A percentile compares a stretch with the other conserved stretches of the same genome.
Conservation (phyloP, 2,329 filamentous ascomycete species). For the Sporothrix schenckii region DNA sequence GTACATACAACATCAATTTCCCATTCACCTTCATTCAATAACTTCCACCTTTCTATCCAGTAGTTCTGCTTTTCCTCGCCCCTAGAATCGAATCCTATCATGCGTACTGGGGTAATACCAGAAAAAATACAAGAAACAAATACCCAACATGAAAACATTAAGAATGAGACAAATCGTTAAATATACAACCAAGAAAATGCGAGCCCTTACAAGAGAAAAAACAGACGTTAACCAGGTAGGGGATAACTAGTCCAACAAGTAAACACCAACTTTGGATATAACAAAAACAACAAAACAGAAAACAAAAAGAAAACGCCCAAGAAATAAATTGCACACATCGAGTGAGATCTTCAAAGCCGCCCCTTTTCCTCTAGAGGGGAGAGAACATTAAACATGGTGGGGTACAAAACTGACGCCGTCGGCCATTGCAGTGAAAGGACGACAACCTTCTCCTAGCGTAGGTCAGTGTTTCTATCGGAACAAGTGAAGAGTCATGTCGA, state of each 20-base stretch:
- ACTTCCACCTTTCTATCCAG: not conserved
- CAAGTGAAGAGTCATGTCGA: not conserved
- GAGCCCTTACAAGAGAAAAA: not conserved
- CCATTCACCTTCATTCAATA: not conserved
- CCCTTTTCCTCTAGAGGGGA: not conserved
- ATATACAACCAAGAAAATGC: not conserved
- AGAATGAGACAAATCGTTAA: not conserved
- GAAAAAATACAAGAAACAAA: not conserved
- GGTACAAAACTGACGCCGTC: no score
- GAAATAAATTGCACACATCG: not conserved
- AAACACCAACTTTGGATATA: not conserved
- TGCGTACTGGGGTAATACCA: slow-evolving; percentile 9
- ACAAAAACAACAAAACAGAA: not conserved
- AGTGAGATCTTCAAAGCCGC: not conserved
- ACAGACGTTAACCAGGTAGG: not conserved
- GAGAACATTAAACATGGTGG: not conserved
- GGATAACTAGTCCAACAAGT: not conserved
- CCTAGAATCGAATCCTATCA: not conserved
- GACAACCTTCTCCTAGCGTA: no score
- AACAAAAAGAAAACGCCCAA: not conserved
- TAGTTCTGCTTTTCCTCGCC: not conserved
- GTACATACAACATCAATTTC: not conserved
- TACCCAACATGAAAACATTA: not conserved
- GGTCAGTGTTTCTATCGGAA: no score
- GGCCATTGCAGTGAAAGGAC: no score